A percentile compares a stretch with the other conserved stretches of the same genome.
phyloP scores from a whole-genome alignment of 1,284 basidiomycete genomes.

The Schizophyllum amplum region DNA sequence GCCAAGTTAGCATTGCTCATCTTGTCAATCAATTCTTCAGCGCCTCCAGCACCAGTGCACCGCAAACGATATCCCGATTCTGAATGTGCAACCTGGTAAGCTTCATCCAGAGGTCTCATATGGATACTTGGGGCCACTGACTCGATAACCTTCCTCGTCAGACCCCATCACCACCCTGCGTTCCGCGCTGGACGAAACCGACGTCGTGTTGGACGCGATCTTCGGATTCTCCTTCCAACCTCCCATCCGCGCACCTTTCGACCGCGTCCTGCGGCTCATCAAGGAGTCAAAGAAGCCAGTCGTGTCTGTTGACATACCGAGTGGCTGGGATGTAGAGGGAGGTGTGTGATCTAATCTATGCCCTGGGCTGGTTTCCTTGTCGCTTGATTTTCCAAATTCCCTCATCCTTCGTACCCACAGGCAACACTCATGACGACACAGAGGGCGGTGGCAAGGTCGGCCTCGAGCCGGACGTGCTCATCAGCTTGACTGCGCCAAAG shows the following conservation, averaged over 20 bases:
- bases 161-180: conserved; percentile 41
- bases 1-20: neutral
- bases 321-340: conserved; percentile 89
- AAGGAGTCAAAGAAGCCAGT: conserved; percentile 64
- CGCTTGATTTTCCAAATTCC: neutral
- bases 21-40: conserved; percentile 23
- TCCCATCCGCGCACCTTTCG: conserved; percentile 85
- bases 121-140: too few relatives aligned
- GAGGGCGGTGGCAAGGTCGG: conserved; percentile 16
- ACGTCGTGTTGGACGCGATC: conserved; percentile 91
- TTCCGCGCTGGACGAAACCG: conserved; percentile 32
- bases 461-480: conserved; percentile 71
- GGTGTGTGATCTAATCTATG: conserved; percentile 31
- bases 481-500: conserved; percentile 94
- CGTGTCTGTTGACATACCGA: conserved; percentile 92
- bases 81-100: conserved; percentile 32
- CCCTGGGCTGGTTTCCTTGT: too few relatives aligned
- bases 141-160: conserved; percentile 13
- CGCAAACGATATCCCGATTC: conserved; percentile 70
- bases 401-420: neutral
- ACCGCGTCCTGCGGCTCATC: conserved; percentile 64
- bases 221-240: conserved; percentile 97
- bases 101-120: too few relatives aligned
- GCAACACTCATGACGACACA: neutral
- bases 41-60: conserved; percentile 79